Evolutionary conservation across 768 basidiomycete species (phyloP).

Genomic region (Leccinum aurantiacum): DNA sequence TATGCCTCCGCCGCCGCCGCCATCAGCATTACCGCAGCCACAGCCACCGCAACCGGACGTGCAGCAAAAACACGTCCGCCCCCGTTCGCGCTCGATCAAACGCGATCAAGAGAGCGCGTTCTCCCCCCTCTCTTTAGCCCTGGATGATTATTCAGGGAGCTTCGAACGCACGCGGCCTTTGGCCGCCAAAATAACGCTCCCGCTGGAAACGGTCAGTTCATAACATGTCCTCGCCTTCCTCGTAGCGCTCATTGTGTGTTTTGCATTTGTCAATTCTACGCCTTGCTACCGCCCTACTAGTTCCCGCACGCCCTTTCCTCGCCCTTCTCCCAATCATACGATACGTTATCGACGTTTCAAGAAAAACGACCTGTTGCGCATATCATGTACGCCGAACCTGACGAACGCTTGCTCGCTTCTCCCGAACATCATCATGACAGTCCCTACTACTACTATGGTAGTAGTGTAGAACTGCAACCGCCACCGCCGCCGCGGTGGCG

Average conservation of each 20-base stretch:
- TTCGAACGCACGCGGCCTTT: constrained; percentile 13
- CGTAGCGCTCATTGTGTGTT: neutral
- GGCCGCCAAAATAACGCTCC: constrained; percentile 21
- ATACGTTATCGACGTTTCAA: constrained; percentile 7
- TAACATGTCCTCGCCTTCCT: neutral
- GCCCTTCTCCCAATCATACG: constrained; percentile 11
- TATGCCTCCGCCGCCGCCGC: neutral
- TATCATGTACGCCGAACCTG: constrained; percentile 19
- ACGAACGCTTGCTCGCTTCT: constrained; percentile 6
- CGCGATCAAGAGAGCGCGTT: neutral
- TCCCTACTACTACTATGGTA: neutral
- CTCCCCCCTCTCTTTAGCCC: neutral
- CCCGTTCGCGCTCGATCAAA: constrained; percentile 20
- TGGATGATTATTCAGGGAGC: constrained; percentile 8
- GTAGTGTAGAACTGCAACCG: neutral
- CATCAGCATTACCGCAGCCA: neutral
- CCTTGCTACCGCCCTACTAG: constrained; percentile 4
- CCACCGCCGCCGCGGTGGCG: neutral
- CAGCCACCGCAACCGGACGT: neutral
- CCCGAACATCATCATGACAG: neutral
- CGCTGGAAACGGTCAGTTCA: constrained; percentile 16
- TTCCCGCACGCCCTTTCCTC: constrained; percentile 6
- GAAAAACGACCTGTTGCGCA: constrained; percentile 13
- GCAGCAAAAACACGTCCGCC: neutral
- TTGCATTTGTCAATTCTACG: neutral